Conservation (phyloP, 2,329 filamentous ascomycete genomes). For the Alternaria viburni region DNA sequence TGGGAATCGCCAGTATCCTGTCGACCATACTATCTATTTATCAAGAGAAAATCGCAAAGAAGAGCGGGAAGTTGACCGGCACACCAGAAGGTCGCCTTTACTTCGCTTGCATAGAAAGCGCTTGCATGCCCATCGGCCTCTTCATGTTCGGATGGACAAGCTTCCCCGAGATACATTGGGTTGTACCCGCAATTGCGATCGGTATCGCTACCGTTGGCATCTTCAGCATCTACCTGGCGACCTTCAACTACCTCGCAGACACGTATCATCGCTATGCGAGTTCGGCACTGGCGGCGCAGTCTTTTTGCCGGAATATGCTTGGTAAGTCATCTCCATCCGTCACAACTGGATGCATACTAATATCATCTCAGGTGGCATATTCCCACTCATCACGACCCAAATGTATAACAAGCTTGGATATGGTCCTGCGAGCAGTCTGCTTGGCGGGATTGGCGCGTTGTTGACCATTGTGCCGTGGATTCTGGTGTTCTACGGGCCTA, state of each 20-base stretch:
- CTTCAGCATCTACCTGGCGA: conserved; percentile 76
- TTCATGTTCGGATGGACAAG: conserved; percentile 82
- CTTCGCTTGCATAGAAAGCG: conserved; percentile 78
- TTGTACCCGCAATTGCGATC: conserved; percentile 72
- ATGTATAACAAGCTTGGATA: conserved; percentile 78
- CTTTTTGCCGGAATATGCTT: conserved; percentile 82
- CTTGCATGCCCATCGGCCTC: conserved; percentile 77
- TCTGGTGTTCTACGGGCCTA: conserved; percentile 77
- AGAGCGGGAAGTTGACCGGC: conserved; percentile 46
- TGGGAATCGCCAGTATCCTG: conserved; percentile 70
- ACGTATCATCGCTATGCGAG: conserved; percentile 85
- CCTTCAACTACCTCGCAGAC: conserved; percentile 93
- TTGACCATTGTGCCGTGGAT: conserved; percentile 89
- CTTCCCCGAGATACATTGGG: conserved; percentile 69
- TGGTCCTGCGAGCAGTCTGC: conserved; percentile 71
- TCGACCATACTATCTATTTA: conserved; percentile 73
- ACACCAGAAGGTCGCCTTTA: conserved; percentile 80
- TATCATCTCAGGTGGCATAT: conserved; percentile 63
- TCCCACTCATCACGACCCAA: conserved; percentile 75
- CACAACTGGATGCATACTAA: conserved; percentile 1
- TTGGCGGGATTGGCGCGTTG: conserved; percentile 72
- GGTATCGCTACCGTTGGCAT: conserved; percentile 82
- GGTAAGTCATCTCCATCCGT: conserved; percentile 45
- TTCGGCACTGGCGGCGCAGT: conserved; percentile 84
- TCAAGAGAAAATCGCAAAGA: conserved; percentile 71